Conservation (phyloP, 495 filamentous ascomycete species). For the Astrothelium macrocarpum region DNA sequence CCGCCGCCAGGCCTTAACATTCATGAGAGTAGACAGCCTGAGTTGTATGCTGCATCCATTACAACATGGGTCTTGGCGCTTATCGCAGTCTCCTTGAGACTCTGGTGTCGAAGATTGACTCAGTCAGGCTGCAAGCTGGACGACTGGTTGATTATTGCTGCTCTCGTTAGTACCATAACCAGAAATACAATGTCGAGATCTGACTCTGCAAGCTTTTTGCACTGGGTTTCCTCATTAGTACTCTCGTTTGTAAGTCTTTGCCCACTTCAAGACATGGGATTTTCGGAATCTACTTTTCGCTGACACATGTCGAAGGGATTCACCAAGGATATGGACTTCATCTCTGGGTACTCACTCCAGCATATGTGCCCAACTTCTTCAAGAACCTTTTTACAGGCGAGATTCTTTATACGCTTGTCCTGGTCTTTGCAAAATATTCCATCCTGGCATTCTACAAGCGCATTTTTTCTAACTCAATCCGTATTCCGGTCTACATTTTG, state of each 20-base stretch:
- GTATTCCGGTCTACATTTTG: background rate
- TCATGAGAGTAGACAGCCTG: background rate
- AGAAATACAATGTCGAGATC: background rate
- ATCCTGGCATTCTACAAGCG: background rate
- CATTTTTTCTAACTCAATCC: background rate
- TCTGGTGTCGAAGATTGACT: background rate
- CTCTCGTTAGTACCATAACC: background rate
- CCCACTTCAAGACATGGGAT: background rate
- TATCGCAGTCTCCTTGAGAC: background rate
- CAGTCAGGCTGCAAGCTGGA: background rate
- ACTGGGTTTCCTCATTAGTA: background rate
- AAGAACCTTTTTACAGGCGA: background rate
- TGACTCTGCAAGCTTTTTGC: background rate
- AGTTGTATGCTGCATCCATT: background rate
- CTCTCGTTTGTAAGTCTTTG: background rate
- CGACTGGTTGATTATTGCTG: background rate
- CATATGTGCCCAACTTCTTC: background rate
- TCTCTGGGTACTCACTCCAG: background rate
- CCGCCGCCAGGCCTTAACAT: background rate
- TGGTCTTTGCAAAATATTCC: background rate
- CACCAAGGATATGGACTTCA: background rate
- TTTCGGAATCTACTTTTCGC: background rate
- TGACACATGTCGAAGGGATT: background rate
- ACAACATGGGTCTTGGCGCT: background rate
- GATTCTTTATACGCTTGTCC: background rate